phyloP scores from a whole-genome alignment of 2,329 filamentous ascomycete species.

The Ascomycota sp. region DNA sequence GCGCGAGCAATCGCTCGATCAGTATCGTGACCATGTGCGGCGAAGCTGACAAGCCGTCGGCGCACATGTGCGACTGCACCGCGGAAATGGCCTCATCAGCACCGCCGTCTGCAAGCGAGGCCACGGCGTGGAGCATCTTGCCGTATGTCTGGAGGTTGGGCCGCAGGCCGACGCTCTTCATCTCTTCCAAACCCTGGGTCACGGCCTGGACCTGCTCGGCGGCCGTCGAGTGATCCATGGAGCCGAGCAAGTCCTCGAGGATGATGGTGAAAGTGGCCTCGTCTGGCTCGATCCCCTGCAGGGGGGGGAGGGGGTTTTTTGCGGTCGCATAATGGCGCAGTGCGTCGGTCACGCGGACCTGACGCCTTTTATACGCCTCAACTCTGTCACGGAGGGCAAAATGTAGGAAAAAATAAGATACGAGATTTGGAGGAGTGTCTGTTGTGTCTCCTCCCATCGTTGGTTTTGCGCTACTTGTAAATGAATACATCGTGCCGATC shows the following conservation, averaged over 20 bases:
- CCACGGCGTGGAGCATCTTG: constrained; percentile 41
- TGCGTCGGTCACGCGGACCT: no score
- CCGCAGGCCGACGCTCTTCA: constrained; percentile 34
- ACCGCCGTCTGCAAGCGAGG: constrained; percentile 14
- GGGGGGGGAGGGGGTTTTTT: no score
- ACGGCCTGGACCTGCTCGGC: constrained; percentile 32
- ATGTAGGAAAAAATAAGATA: no score
- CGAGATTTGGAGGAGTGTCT: no score
- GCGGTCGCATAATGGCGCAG: no score
- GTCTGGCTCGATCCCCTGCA: constrained; percentile 34
- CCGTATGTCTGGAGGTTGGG: constrained; percentile 45
- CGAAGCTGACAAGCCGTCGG: constrained; percentile 28
- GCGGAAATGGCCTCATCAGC: constrained; percentile 31
- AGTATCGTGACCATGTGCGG: constrained; percentile 58
- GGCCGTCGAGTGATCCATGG: constrained; percentile 16
- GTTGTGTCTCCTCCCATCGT: no score
- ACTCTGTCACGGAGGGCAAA: no score
- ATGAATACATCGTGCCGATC: no score
- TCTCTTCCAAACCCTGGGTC: constrained; percentile 31
- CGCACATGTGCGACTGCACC: constrained; percentile 42
- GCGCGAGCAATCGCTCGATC: constrained; percentile 43
- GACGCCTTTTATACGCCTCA: no score
- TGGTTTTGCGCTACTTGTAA: no score
- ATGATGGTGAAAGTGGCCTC: constrained; percentile 55
- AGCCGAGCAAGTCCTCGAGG: constrained; percentile 34